Conservation (phyloP, 2,329 filamentous ascomycete species). For the Cytospora chrysosperma region DNA sequence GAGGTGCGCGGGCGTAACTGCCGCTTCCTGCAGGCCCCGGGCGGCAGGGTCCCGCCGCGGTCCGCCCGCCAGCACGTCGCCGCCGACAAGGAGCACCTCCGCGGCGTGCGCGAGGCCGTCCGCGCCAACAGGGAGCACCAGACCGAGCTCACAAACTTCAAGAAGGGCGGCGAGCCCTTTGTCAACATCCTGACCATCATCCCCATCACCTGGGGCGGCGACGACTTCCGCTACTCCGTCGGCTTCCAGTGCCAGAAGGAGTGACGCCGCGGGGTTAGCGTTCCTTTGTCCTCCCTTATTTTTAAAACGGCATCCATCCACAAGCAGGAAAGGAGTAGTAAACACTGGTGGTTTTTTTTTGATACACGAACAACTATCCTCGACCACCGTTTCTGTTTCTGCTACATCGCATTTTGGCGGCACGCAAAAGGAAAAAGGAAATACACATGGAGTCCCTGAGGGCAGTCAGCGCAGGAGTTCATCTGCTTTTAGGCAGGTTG, state of each 20-base stretch:
- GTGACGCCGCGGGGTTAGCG: neutral
- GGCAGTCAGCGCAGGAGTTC: neutral
- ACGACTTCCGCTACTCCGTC: conserved; percentile 69
- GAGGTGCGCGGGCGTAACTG: conserved; percentile 81
- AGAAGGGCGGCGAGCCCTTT: conserved; percentile 75
- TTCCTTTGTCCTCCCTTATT: neutral
- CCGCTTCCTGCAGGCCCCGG: conserved; percentile 78
- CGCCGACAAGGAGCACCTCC: conserved; percentile 60
- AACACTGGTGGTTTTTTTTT: too few species aligned
- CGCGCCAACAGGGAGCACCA: conserved; percentile 47
- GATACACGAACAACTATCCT: neutral
- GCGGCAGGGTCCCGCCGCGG: conserved; percentile 60
- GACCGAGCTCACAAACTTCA: conserved; percentile 70
- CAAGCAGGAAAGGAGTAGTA: too few species aligned
- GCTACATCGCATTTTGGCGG: neutral
- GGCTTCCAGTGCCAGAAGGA: conserved; percentile 68
- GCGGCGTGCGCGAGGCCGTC: conserved; percentile 50
- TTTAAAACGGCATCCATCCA: too few species aligned
- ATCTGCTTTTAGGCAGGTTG: neutral
- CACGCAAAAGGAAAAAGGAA: neutral
- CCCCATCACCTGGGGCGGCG: conserved; percentile 67
- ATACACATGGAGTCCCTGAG: neutral
- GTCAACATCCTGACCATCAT: conserved; percentile 85
- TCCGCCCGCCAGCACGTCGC: conserved; percentile 65
- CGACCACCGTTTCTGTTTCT: neutral